Base-by-base conservation (phyloP, 768 basidiomycete genomes). In the Leccinum uliginosum region DNA sequence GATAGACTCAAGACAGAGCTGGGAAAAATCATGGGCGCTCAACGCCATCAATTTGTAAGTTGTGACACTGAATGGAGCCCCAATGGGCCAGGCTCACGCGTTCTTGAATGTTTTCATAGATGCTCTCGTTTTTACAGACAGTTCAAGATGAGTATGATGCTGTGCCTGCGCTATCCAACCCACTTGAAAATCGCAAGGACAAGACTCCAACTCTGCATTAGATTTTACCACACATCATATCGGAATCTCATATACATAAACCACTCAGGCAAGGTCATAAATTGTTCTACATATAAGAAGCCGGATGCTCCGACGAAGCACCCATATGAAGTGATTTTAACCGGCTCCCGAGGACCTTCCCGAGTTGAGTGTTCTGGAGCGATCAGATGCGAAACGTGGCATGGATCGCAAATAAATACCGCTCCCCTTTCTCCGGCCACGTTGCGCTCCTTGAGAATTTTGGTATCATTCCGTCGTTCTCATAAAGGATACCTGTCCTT, bases 1-100 rank as follows among this genome's bases (percentile, higher is more conserved):
- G 83, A 83, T 47, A 76, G 82, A 59, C 82, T 95, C 59, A 95
- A 94, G 75, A 96, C 93, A 0, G 80, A 75, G 9, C 78, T 79
- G 3, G 93, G 90, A 4, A 85, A 80, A 65, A 65, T 68, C 55
- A 72, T 92, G 69, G 92, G 90, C 23, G 77, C 80, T 57, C 84
- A 80, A 62, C 76, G 93, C 61, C 93, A 95, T 67, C 73, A 82
- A 62, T 74, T 87, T 51, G 92, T 93, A 61, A 58, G 80, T 70
- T 7, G 40, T n/a, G 14, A 24, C 6, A 24, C 29, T 14, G 26
- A 12, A 24, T 23, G 6, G 23, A 35, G 12, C 30, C 24, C 30
- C 30, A 32, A 12, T 21, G n/a, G 40, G 19, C 19, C 21, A 15
- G 15, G 21, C 43, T 52, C 29, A 45, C n/a, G 70, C 62, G 8